Base-by-base conservation (phyloP, 768 basidiomycete species). In the Pleurotus tuber-regium region DNA sequence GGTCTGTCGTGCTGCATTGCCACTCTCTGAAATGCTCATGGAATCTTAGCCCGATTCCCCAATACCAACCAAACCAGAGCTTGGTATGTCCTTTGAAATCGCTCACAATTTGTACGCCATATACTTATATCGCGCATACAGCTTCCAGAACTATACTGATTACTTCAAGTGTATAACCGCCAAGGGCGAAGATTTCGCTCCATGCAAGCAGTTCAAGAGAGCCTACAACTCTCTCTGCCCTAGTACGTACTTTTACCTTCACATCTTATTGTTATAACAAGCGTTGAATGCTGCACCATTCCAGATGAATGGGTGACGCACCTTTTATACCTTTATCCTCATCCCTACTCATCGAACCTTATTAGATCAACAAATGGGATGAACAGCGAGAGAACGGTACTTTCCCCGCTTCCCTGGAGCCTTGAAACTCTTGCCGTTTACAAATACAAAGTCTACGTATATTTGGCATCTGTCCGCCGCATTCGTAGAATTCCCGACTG, bases 181-280 rank as follows among this genome's bases (percentile, higher is more conserved):
- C 61, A 98, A 97, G 75, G 97, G 97, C 59, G 97, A 99, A 60
- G 97, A 98, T 54, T 98, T 86, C 67, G 84, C 87, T n/a, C 94
- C 97, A 1, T 98, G 97, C 87, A 93, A 93, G 76, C 95, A 97
- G 71, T 99, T 99, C 84, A 90, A 89, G 76, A 83, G 84, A 69
- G 91, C 91, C 24, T 99, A 93, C 79, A 81, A 92, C 77, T 93
- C 95, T 35, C 83, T 98, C 54, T 99, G 97, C 75, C 97, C 97
- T 57, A 98, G 97, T 98, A 62, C 69, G 93, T 86, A 40, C 24
- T 4, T 14, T 16, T 35, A 35, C 44, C 26, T 56, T 43, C 43
- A 33, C 9, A 16, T 31, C 21, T 41, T 19, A n/a, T 33, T n/a
- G n/a, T 55, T 21, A 50, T 50, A 48, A 40, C 30, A 51, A 62